These are phyloP conservation scores for Arctostaphylos glauca DNA, from an alignment of 148 eudicot genomes.

Conservation along the genomic window DNA sequence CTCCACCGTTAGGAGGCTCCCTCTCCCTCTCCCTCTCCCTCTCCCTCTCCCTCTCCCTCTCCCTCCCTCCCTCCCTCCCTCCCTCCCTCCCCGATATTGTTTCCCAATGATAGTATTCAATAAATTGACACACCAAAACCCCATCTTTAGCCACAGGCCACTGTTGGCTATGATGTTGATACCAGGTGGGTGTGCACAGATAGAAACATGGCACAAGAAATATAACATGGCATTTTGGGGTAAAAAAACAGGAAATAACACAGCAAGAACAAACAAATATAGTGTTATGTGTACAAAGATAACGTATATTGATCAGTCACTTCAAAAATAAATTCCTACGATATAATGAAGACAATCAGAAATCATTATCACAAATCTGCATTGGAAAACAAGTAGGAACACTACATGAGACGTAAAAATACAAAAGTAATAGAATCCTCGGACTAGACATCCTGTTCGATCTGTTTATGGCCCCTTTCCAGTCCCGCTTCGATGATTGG, in stretches of 20 bases:
- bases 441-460: too few relatives aligned
- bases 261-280: neutral
- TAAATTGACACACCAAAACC: neutral
- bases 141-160: neutral
- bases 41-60: too few relatives aligned
- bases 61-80: too few relatives aligned
- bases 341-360: neutral
- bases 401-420: neutral
- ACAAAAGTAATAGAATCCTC: neutral
- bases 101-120: neutral
- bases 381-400: neutral
- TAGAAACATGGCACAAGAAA: neutral
- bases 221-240: neutral
- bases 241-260: neutral
- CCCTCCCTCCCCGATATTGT: neutral
- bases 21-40: too few relatives aligned
- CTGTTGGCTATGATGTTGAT: neutral
- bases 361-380: neutral
- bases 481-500: too few relatives aligned
- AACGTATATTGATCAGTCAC: neutral
- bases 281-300: neutral
- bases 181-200: neutral
- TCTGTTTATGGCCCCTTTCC: too few relatives aligned
- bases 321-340: neutral
- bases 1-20: neutral